Conservation (phyloP, 148 eudicot species). For the Camellia japonica region DNA sequence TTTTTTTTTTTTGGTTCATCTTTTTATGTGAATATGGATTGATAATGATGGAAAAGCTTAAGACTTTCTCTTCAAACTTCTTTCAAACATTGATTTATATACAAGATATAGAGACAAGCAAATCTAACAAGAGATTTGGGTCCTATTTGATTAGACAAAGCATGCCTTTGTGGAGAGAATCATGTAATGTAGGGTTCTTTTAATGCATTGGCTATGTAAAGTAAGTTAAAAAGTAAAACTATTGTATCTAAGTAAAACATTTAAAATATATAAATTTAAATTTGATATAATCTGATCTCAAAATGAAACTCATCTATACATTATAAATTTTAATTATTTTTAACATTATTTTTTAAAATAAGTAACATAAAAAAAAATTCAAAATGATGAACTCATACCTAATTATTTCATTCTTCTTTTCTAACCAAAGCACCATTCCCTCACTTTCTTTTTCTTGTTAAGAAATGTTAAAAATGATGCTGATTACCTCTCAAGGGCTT, state of each 20-base stretch:
- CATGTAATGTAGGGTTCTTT: background rate
- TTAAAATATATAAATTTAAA: too few relatives aligned
- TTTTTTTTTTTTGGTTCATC: background rate
- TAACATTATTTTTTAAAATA: too few relatives aligned
- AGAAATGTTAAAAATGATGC: background rate
- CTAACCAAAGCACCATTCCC: too few relatives aligned
- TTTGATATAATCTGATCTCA: too few relatives aligned
- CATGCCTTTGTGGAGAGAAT: background rate
- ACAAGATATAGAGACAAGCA: conserved; percentile 6
- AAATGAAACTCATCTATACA: too few relatives aligned
- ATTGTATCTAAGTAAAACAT: too few relatives aligned
- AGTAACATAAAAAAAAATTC: too few relatives aligned
- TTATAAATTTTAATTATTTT: too few relatives aligned
- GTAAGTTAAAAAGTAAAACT: too few relatives aligned
- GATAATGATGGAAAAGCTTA: conserved; percentile 7
- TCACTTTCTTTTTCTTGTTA: background rate
- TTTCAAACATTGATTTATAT: background rate
- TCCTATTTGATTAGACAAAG: conserved; percentile 16
- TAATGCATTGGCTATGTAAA: background rate
- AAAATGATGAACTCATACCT: background rate
- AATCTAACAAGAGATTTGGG: conserved; percentile 6
- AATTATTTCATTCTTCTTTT: background rate
- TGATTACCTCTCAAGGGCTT: background rate
- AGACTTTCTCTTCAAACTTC: conserved; percentile 7
- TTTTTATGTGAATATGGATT: background rate